A percentile compares a stretch with the other conserved stretches of the same genome.
Conservation (phyloP, 148 eudicot species). For the Gaultheria prostrata region DNA sequence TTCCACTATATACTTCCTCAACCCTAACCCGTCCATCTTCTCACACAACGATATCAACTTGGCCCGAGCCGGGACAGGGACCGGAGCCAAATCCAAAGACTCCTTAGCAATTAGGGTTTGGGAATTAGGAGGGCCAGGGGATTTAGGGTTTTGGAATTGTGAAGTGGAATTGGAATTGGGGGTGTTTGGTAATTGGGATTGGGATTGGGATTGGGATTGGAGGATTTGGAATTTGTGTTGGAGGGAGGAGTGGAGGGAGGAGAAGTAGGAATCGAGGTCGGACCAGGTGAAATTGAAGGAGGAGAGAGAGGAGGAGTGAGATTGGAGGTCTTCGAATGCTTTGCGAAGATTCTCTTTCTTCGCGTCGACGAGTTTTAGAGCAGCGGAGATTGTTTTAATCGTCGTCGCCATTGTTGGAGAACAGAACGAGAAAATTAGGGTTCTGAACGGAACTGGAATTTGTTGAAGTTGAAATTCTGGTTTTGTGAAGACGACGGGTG, state of each 20-base stretch:
- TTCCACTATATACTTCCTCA: slow-evolving; percentile 26
- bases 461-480: too few species aligned
- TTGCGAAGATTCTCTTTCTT: slow-evolving; percentile 37
- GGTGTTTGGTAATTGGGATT: not conserved
- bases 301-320: slow-evolving; percentile 36
- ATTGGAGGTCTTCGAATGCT: slow-evolving; percentile 45
- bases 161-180: not conserved
- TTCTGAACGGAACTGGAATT: not conserved
- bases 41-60: slow-evolving; percentile 34
- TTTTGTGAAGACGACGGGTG: not conserved
- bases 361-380: slow-evolving; percentile 31
- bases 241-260: slow-evolving; percentile 32
- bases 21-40: slow-evolving; percentile 37
- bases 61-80: slow-evolving; percentile 18
- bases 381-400: slow-evolving; percentile 31
- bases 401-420: slow-evolving; percentile 31
- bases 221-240: slow-evolving; percentile 28
- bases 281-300: slow-evolving; percentile 39
- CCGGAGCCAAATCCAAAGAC: not conserved
- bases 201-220: slow-evolving; percentile 16
- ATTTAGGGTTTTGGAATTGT: not conserved
- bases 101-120: not conserved
- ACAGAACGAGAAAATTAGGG: not conserved
- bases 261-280: slow-evolving; percentile 46
- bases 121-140: not conserved